A percentile compares a stretch with the other conserved stretches of the same genome.
Conservation (phyloP, 2,329 filamentous ascomycete genomes). For the Xylariaceae sp. region DNA sequence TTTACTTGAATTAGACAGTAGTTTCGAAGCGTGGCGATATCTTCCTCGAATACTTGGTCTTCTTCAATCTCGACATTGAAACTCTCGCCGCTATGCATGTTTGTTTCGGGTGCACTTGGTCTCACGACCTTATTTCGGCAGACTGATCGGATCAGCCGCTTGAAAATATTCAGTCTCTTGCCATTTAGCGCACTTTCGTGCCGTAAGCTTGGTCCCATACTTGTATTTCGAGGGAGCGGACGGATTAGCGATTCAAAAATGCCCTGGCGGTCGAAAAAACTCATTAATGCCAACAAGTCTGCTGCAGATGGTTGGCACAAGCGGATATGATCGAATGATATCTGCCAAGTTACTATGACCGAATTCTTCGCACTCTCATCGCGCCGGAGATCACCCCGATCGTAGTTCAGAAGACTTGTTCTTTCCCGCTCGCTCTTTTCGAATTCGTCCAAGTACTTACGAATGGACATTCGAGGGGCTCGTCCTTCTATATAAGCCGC, state of each 20-base stretch:
- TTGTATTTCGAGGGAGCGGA: background rate
- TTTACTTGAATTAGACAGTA: slow-evolving; percentile 36
- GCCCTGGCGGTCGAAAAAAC: slow-evolving; percentile 43
- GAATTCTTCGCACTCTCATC: slow-evolving; percentile 35
- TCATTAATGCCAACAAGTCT: slow-evolving; percentile 44
- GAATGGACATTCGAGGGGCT: slow-evolving; percentile 28
- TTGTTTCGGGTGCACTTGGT: background rate
- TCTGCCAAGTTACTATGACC: slow-evolving; percentile 36
- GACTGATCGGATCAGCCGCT: too few species aligned
- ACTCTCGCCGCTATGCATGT: background rate
- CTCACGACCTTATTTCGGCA: background rate
- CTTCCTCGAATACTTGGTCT: slow-evolving; percentile 28
- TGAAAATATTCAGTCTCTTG: too few species aligned
- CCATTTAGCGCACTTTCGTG: too few species aligned
- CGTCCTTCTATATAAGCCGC: slow-evolving; percentile 32
- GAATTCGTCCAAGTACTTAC: slow-evolving; percentile 39
- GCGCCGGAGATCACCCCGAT: slow-evolving; percentile 32
- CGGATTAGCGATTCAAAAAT: slow-evolving; percentile 36
- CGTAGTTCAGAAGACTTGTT: slow-evolving; percentile 28
- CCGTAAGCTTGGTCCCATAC: too few species aligned
- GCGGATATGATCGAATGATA: slow-evolving; percentile 38
- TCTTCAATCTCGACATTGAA: background rate
- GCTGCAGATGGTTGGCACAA: slow-evolving; percentile 34
- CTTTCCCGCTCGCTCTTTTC: slow-evolving; percentile 30
- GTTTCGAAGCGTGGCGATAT: slow-evolving; percentile 34